These are phyloP conservation scores for Globisporangium camurandrum DNA, from an alignment of 352 stramenopile species.

Conservation along the genomic window DNA sequence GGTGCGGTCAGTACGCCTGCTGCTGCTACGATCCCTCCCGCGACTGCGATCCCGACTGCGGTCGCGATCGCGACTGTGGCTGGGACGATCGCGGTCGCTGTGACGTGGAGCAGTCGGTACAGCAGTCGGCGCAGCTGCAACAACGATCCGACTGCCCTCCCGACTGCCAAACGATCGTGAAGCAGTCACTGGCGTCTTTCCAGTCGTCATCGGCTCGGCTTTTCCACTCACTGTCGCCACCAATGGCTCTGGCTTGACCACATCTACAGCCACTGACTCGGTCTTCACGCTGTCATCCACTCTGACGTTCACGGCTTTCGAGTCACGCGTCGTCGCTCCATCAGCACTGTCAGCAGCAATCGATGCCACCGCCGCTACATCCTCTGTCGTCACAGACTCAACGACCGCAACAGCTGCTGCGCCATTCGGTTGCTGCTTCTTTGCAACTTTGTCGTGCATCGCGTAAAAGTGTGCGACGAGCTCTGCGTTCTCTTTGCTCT, in stretches of 20 bases:
- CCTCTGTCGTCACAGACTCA: background rate
- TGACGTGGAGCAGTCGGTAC: no score
- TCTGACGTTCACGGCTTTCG: no score
- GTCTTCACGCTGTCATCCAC: no score
- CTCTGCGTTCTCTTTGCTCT: slow-evolving; percentile 26
- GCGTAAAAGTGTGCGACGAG: slow-evolving; percentile 48
- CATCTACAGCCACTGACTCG: no score
- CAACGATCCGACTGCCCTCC: no score
- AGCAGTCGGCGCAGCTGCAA: no score
- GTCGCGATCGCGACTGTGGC: background rate
- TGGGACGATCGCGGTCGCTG: background rate
- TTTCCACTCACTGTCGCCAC: no score
- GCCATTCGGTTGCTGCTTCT: slow-evolving; percentile 20
- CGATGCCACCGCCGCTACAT: slow-evolving; percentile 1
- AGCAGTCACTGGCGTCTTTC: no score
- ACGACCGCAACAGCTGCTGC: background rate
- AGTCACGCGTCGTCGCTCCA: no score
- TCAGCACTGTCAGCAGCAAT: background rate
- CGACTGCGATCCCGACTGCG: background rate
- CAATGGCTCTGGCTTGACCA: no score
- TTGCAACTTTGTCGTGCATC: slow-evolving; percentile 63
- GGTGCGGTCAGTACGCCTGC: background rate
- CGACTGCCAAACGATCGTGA: no score
- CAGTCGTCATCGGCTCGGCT: no score
- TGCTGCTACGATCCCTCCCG: background rate